These are phyloP conservation scores for Taphrina flavorubra DNA, from an alignment of 1,139 yeast species.

Conservation along the genomic window DNA sequence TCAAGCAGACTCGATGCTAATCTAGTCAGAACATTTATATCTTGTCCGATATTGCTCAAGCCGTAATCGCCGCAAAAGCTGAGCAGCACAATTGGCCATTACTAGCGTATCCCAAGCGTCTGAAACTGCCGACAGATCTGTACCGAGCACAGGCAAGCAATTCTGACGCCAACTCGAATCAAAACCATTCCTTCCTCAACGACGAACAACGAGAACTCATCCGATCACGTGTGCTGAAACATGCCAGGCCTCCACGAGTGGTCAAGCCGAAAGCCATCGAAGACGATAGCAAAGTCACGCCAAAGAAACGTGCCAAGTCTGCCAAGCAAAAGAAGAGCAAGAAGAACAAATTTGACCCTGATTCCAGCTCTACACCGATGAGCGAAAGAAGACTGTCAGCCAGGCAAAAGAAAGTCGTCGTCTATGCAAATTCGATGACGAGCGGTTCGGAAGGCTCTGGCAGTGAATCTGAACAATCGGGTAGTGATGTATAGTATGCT, in stretches of 20 bases:
- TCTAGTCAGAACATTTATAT: constrained; percentile 59
- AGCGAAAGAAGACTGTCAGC: constrained; percentile 11
- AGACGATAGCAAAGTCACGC: neutral
- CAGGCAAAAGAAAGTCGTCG: constrained; percentile 4
- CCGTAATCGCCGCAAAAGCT: constrained; percentile 65
- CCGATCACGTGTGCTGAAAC: constrained; percentile 4
- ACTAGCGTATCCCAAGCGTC: constrained; percentile 80
- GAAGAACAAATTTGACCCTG: neutral
- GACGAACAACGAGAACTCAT: constrained; percentile 8
- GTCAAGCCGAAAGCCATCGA: neutral
- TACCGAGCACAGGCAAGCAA: constrained; percentile 29
- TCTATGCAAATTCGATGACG: constrained; percentile 1
- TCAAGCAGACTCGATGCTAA: constrained; percentile 1
- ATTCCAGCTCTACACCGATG: neutral
- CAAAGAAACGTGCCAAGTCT: constrained; percentile 1
- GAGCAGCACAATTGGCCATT: constrained; percentile 69
- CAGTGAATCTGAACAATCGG: neutral
- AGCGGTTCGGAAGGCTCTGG: neutral
- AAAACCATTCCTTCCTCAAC: constrained; percentile 5
- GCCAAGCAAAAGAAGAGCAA: constrained; percentile 2
- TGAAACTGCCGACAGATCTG: constrained; percentile 60
- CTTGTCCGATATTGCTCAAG: constrained; percentile 75
- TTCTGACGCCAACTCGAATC: constrained; percentile 13
- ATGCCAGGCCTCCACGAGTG: neutral
- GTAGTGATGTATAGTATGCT: neutral